Evolutionary conservation across 192 early-diverging fungal species (phyloP).

Genomic region (Martensiomyces pterosporus): DNA sequence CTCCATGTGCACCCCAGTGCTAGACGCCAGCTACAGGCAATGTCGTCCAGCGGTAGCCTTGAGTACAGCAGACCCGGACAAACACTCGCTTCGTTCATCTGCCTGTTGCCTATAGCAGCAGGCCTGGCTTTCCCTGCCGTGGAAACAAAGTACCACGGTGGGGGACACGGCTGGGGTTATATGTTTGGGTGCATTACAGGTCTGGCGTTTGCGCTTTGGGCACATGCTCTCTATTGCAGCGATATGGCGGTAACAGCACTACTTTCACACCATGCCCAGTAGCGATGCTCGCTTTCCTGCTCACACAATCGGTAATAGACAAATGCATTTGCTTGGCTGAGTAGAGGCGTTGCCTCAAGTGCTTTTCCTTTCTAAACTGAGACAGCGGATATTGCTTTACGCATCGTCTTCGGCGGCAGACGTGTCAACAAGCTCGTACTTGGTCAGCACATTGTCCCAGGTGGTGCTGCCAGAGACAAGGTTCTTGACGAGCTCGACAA

Average conservation of each 20-base stretch:
- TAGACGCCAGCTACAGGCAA: background rate
- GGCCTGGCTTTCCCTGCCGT: conserved; percentile 33
- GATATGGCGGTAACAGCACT: conserved; percentile 18
- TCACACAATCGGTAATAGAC: too few relatives aligned
- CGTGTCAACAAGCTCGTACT: conserved; percentile 66
- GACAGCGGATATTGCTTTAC: background rate
- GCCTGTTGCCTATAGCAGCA: conserved; percentile 29
- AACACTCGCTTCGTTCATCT: conserved; percentile 10
- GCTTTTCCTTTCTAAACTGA: too few relatives aligned
- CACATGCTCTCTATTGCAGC: conserved; percentile 32
- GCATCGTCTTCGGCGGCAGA: conserved; percentile 6
- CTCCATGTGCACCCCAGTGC: background rate
- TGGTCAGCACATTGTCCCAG: conserved; percentile 66
- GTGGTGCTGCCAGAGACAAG: conserved; percentile 67
- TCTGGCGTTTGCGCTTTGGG: conserved; percentile 30
- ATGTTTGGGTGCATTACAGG: conserved; percentile 24
- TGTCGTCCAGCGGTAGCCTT: background rate
- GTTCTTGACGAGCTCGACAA: conserved; percentile 70
- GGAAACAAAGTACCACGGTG: conserved; percentile 29
- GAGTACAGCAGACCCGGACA: background rate
- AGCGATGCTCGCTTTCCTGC: too few relatives aligned
- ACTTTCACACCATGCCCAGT: too few relatives aligned
- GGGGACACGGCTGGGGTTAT: conserved; percentile 37
- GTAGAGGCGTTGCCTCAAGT: too few relatives aligned
- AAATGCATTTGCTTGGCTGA: too few relatives aligned